Evolutionary conservation across 345 rosid genomes (phyloP).

Genomic region (Salix viminalis): DNA sequence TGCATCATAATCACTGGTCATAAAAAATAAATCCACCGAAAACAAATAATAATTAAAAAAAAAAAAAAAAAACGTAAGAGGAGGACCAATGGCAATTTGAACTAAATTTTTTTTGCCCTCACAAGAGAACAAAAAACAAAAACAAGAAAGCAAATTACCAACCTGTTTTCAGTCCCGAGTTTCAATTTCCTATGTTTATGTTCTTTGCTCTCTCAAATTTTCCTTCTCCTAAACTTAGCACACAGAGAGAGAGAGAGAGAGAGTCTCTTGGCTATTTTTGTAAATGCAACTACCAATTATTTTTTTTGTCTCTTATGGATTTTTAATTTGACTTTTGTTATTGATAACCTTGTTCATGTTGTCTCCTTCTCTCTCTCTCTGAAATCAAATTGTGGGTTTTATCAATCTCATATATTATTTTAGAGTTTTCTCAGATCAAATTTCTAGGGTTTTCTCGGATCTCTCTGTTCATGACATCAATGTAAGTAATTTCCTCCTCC

Average conservation of each 20-base stretch:
- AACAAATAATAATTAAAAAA: not conserved
- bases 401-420: slow-evolving; percentile 2
- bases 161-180: not conserved
- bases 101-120: not conserved
- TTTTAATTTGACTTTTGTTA: not conserved
- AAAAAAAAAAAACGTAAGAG: not conserved
- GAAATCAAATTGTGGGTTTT: slow-evolving; percentile 38
- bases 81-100: slow-evolving; percentile 15
- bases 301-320: not conserved
- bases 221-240: not conserved
- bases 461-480: slow-evolving; percentile 12
- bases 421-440: not conserved
- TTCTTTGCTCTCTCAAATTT: not conserved
- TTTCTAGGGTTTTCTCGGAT: slow-evolving; percentile 23
- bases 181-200: not conserved
- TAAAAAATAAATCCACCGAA: not conserved
- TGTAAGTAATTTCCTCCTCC: slow-evolving; percentile 26
- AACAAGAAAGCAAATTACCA: not conserved
- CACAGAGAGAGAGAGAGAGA: not conserved
- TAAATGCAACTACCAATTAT: too few species aligned
- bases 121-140: not conserved
- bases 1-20: slow-evolving; percentile 13
- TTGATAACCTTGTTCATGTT: not conserved
- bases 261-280: not conserved
- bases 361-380: not conserved